Conservation (phyloP, 202 grass and related monocot species). For the Hordeum pubiflorum region DNA sequence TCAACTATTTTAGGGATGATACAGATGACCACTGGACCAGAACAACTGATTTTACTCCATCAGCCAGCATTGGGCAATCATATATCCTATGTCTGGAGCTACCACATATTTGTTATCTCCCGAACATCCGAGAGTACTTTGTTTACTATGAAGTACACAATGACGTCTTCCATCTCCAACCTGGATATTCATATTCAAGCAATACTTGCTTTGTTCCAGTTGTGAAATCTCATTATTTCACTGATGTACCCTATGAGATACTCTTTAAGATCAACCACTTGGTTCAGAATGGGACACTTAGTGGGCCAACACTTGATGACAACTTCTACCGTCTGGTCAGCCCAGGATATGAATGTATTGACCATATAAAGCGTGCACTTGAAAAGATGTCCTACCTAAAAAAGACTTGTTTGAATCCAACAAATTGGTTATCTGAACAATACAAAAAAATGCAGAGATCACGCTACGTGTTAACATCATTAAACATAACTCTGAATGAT, state of each 20-base stretch:
- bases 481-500: constrained; percentile 42
- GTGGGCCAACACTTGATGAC: constrained; percentile 68
- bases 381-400: constrained; percentile 59
- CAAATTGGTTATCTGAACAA: constrained; percentile 48
- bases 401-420: constrained; percentile 66
- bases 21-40: constrained; percentile 74
- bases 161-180: constrained; percentile 30
- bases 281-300: constrained; percentile 86
- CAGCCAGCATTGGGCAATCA: constrained; percentile 72
- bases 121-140: constrained; percentile 66
- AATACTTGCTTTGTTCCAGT: constrained; percentile 51
- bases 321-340: constrained; percentile 51
- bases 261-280: constrained; percentile 85
- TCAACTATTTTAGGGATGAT: constrained; percentile 58
- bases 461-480: constrained; percentile 10
- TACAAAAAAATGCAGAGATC: constrained; percentile 36
- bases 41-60: constrained; percentile 74
- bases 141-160: constrained; percentile 58
- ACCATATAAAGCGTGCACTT: constrained; percentile 60
- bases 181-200: constrained; percentile 50
- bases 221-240: constrained; percentile 38
- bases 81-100: constrained; percentile 65
- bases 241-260: constrained; percentile 70
- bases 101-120: constrained; percentile 31
- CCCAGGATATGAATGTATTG: constrained; percentile 26